These are phyloP conservation scores for Phytophthora pluvialis DNA, from an alignment of 352 stramenopile species.

Conservation along the genomic window DNA sequence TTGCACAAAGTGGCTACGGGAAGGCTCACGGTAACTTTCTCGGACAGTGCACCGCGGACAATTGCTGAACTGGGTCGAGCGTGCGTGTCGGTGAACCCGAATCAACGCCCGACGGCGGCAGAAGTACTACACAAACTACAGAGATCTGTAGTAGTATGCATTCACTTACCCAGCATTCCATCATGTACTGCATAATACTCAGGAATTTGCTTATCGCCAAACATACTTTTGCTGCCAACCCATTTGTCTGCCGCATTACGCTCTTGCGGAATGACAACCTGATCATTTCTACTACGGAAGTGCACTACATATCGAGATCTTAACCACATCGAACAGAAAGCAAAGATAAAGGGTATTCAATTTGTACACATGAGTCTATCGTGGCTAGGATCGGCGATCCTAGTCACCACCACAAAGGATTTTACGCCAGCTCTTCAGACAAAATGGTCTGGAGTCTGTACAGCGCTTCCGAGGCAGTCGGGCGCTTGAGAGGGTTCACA, in stretches of 20 bases:
- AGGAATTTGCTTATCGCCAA: too few relatives aligned
- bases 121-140: slow-evolving; percentile 34
- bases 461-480: slow-evolving; percentile 39
- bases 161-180: too few relatives aligned
- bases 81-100: slow-evolving; percentile 34
- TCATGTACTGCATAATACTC: too few relatives aligned
- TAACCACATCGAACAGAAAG: slow-evolving; percentile 12
- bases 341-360: slow-evolving; percentile 19
- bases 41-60: neutral
- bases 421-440: slow-evolving; percentile 26
- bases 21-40: too few relatives aligned
- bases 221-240: too few relatives aligned
- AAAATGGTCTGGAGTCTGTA: slow-evolving; percentile 46
- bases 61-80: slow-evolving; percentile 15
- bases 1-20: slow-evolving; percentile 6
- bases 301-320: too few relatives aligned
- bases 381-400: slow-evolving; percentile 7
- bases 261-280: too few relatives aligned
- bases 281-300: too few relatives aligned
- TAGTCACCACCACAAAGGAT: neutral
- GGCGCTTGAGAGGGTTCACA: slow-evolving; percentile 34
- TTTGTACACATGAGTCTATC: slow-evolving; percentile 23
- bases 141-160: too few relatives aligned
- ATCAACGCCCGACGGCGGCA: slow-evolving; percentile 22
- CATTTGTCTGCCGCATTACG: too few relatives aligned